A percentile compares a stretch with the other conserved stretches of the same genome.
phyloP scores from a whole-genome alignment of 2,329 filamentous ascomycete genomes.

The Scortechinia acanthostroma region DNA sequence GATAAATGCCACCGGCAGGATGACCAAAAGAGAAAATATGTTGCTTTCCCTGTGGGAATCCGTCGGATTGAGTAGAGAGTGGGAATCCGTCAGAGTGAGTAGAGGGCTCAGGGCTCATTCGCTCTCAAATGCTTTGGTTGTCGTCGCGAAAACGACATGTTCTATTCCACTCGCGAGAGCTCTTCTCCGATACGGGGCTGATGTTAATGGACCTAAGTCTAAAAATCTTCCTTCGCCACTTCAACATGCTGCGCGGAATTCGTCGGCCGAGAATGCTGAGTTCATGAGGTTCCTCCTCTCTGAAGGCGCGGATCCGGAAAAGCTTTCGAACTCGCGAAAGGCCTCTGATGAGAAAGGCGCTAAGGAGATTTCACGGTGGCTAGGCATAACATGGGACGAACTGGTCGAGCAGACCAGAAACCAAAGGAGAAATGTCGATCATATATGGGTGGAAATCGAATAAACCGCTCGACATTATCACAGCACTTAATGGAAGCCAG shows the following conservation, averaged over 20 bases:
- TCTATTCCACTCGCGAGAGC: not conserved
- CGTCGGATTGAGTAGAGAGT: no score
- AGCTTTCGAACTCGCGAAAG: not conserved
- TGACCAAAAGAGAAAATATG: no score
- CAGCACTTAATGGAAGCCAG: no score
- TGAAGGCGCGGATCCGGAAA: not conserved
- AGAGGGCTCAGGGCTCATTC: no score
- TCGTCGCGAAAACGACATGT: no score
- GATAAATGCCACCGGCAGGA: no score
- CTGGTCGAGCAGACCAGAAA: constrained; percentile 3
- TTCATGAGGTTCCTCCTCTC: not conserved
- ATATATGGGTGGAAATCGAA: no score
- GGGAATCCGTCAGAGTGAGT: no score
- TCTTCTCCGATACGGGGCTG: not conserved
- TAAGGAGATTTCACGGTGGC: constrained; percentile 4
- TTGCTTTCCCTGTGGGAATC: no score
- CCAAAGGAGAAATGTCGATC: no score
- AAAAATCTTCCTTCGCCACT: constrained; percentile 1
- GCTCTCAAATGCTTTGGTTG: no score
- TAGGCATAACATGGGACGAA: constrained; percentile 6
- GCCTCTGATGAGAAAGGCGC: constrained; percentile 5
- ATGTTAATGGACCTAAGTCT: not conserved
- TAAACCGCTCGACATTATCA: no score
- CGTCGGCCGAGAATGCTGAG: not conserved
- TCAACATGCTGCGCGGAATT: not conserved